Evolutionary conservation across 495 filamentous ascomycete species (phyloP).

Genomic region (Tuber brumale): DNA sequence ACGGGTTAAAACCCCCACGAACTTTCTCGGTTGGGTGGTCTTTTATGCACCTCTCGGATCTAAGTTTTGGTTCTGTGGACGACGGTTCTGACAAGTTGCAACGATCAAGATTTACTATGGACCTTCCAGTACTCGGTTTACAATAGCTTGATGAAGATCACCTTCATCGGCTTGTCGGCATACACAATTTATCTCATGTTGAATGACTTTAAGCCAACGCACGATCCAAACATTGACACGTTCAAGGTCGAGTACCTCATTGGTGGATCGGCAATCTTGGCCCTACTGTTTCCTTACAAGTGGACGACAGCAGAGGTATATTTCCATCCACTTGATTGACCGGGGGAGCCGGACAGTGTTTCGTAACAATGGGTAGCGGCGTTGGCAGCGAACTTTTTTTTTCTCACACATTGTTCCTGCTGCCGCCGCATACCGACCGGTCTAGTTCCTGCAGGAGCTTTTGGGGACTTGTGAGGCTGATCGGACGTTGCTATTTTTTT

Average conservation of each 20-base stretch:
- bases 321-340: slow-evolving; percentile 84
- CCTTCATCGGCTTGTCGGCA: slow-evolving; percentile 80
- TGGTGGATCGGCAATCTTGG: slow-evolving; percentile 67
- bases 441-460: slow-evolving; percentile 86
- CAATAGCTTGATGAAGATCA: slow-evolving; percentile 89
- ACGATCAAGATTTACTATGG: slow-evolving; percentile 69
- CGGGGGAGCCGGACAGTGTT: slow-evolving; percentile 85
- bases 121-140: slow-evolving; percentile 72
- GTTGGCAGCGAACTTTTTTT: slow-evolving; percentile 91
- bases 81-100: slow-evolving; percentile 5
- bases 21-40: background rate
- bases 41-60: background rate
- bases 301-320: slow-evolving; percentile 70
- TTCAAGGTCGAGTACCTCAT: slow-evolving; percentile 93
- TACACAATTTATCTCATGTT: slow-evolving; percentile 98
- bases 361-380: slow-evolving; percentile 94
- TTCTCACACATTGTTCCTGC: slow-evolving; percentile 86
- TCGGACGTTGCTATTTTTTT: slow-evolving; percentile 31
- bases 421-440: slow-evolving; percentile 71
- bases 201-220: slow-evolving; percentile 88
- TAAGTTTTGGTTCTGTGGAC: background rate
- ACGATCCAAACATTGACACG: slow-evolving; percentile 90
- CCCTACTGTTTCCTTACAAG: slow-evolving; percentile 72
- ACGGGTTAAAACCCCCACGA: background rate
- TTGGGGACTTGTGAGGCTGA: slow-evolving; percentile 33